Percentiles rank a stretch among this genome's conserved stretches.
Evolutionary conservation across 1,284 basidiomycete species (phyloP).

Genomic region (Coniferiporia weirii): DNA sequence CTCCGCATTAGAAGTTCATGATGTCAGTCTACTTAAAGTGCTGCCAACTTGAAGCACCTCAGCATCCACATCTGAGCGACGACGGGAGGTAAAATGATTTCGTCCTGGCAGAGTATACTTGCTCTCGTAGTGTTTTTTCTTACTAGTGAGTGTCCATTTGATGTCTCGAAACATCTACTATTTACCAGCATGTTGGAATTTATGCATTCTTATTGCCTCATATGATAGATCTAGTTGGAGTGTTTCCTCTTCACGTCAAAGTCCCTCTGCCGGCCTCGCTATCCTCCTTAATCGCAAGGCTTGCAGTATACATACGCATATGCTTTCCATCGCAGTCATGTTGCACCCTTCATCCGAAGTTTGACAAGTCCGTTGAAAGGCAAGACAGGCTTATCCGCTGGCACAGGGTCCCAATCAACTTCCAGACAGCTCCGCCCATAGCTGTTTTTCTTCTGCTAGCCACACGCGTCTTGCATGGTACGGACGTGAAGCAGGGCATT

Average conservation of each 20-base stretch:
- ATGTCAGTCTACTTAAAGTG: too few species aligned
- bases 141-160: slow-evolving; percentile 48
- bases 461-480: slow-evolving; percentile 62
- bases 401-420: slow-evolving; percentile 49
- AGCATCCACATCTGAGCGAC: too few species aligned
- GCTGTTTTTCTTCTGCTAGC: slow-evolving; percentile 79
- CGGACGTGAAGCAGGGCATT: slow-evolving; percentile 65
- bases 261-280: slow-evolving; percentile 31
- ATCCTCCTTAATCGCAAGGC: background rate
- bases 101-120: slow-evolving; percentile 13
- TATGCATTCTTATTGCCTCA: too few species aligned
- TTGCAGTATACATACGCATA: slow-evolving; percentile 19
- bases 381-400: background rate
- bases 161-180: background rate
- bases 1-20: too few species aligned
- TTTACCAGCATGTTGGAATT: too few species aligned
- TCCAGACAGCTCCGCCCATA: slow-evolving; percentile 72
- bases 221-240: slow-evolving; percentile 56
- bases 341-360: slow-evolving; percentile 27
- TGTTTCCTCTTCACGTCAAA: slow-evolving; percentile 55
- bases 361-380: slow-evolving; percentile 24
- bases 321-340: slow-evolving; percentile 11
- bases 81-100: background rate
- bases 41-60: too few species aligned
- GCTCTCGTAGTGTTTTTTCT: slow-evolving; percentile 14